Evolutionary conservation across 192 early-diverging fungal genomes (phyloP), one percentile per base, ranked within the genome.

Genomic region (Rhizophagus prolifer): DNA sequence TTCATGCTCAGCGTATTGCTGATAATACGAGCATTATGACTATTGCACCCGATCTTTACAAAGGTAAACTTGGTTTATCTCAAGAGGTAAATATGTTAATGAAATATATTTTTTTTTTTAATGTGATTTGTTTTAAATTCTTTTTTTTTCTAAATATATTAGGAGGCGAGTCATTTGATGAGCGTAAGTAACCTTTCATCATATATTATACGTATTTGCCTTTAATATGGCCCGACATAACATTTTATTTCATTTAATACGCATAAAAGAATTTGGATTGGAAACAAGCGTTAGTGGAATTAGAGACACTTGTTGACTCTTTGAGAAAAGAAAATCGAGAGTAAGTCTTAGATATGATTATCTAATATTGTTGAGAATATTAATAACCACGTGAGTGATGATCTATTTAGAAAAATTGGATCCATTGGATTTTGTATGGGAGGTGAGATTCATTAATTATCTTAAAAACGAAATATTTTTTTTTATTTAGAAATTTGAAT

Each of bases 371-470:
- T 9, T 38, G 36, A 54, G 6, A 21, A 19, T 54, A 6, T 54
- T 21, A 54, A 54, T 54, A 54, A 54, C 19, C 50, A 54, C 50
- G 16, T 44, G 41, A 44, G 4, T 44, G 9, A 44, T 44, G 41
- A 12, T 54, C 1, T 54, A 21, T 54, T 54, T 9, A 70, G 84
- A 25, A 81, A 85, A 64, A 80, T 87, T 41, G 86, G 80, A 1
- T 69, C 81, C 10, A 69, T 85, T 25, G 86, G 86, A 26, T 87
- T 87, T 76, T 87, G 84, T 72, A 87, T 87, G 84, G 86, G 86
- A 58, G 86, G 86, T 74, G 83, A 80, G 14, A 14, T 54, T 54
- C 19, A 54, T 54, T 21, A 54, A 6, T 7, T 21, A n/a, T 5
- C 16, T 19, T 0, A 34, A 34, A n/a, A 34, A 34, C 4, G 31